These are phyloP conservation scores for Trichoderma afroharzianum DNA, from an alignment of 2,329 filamentous ascomycete genomes.

Conservation along the genomic window DNA sequence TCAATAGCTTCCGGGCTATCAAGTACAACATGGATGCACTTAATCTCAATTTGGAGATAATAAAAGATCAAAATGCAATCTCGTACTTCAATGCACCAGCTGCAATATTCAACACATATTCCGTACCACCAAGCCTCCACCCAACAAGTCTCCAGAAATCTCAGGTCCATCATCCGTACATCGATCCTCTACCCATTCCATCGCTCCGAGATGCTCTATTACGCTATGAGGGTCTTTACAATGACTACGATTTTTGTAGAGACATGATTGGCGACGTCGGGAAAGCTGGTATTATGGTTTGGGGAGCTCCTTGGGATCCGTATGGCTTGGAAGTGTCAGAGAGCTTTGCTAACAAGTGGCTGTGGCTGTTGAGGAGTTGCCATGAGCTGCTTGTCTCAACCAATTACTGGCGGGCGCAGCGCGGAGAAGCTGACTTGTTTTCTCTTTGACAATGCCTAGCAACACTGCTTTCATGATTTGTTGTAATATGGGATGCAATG, in stretches of 20 bases:
- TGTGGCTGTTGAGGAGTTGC: conserved; percentile 17
- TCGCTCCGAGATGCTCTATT: neutral
- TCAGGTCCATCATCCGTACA: neutral
- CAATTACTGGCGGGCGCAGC: neutral
- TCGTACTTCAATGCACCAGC: neutral
- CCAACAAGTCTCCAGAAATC: neutral
- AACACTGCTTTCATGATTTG: neutral
- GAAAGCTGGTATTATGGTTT: conserved; percentile 39
- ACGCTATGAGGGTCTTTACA: neutral
- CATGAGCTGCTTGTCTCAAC: neutral
- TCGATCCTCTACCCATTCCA: neutral
- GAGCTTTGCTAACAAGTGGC: conserved; percentile 45
- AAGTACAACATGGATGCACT: neutral
- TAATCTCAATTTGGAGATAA: neutral
- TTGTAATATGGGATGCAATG: too few relatives aligned
- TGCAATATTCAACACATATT: neutral
- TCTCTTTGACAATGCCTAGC: neutral
- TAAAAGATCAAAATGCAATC: conserved; percentile 2
- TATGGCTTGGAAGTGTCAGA: conserved; percentile 46
- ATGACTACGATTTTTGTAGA: neutral
- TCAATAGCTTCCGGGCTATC: neutral
- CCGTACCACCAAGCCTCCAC: neutral
- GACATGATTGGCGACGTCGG: neutral
- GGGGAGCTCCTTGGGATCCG: conserved; percentile 45
- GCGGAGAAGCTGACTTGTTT: neutral